These are phyloP conservation scores for Talaromyces funiculosus DNA, from an alignment of 2,329 filamentous ascomycete species.

Conservation along the genomic window DNA sequence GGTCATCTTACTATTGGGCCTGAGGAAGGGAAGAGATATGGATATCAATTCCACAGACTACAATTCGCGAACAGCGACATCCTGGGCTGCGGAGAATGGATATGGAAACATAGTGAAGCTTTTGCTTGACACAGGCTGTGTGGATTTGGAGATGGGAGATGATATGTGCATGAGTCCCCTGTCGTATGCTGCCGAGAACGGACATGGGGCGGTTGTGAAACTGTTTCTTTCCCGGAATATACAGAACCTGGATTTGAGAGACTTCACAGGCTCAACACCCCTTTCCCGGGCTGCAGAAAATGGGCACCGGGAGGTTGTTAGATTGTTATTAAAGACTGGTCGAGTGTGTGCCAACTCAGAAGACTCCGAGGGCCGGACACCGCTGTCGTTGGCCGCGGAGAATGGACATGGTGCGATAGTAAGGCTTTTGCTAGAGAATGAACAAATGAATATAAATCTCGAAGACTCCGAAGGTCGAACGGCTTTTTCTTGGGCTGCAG, in stretches of 20 bases:
- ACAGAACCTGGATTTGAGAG: not conserved
- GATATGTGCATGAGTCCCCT: not conserved
- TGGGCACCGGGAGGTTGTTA: not conserved
- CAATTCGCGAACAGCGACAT: not conserved
- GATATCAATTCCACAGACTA: not conserved
- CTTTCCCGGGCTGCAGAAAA: not conserved
- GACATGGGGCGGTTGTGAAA: not conserved
- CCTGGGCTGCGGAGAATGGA: not conserved
- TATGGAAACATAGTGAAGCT: not conserved
- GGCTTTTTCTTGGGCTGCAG: not conserved
- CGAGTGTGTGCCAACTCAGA: not conserved
- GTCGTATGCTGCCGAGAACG: not conserved
- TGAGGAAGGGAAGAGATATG: not conserved
- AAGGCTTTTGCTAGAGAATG: not conserved
- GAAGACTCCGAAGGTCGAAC: not conserved
- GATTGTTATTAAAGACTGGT: not conserved
- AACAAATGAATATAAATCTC: not conserved
- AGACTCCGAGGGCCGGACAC: not conserved
- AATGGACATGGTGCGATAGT: not conserved
- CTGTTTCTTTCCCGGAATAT: not conserved
- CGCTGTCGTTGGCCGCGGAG: not conserved
- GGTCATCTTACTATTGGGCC: not conserved
- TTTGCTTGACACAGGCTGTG: not conserved
- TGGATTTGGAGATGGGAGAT: not conserved
- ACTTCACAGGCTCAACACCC: not conserved